Conservation (phyloP, 345 rosid species). For the Linum trigynum region DNA sequence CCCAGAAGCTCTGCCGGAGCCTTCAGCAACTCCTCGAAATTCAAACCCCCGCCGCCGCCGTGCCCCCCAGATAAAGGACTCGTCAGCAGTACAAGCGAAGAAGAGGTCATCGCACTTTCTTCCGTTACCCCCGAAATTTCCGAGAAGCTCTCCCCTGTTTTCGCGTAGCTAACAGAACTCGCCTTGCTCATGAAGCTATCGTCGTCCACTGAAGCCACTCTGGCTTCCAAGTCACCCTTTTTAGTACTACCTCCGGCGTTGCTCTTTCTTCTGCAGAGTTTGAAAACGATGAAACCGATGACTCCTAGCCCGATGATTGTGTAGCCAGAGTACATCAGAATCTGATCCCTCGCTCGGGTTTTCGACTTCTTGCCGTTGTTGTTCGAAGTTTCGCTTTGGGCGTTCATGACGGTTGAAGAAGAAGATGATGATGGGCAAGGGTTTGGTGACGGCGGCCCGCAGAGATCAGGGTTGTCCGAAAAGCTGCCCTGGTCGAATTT, state of each 20-base stretch:
- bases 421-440: conserved; percentile 12
- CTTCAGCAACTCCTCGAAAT: conserved; percentile 41
- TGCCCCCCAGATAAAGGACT: conserved; percentile 24
- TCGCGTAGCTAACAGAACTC: conserved; percentile 10
- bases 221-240: conserved; percentile 15
- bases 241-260: background rate
- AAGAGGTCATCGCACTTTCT: conserved; percentile 24
- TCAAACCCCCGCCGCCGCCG: conserved; percentile 18
- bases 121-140: conserved; percentile 18
- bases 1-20: conserved; percentile 64
- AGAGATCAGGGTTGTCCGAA: conserved; percentile 32
- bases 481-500: conserved; percentile 23
- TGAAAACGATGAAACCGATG: conserved; percentile 14
- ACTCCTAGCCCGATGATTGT: conserved; percentile 22
- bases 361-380: conserved; percentile 8
- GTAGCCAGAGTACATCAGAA: conserved; percentile 41
- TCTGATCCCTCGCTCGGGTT: conserved; percentile 15
- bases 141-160: conserved; percentile 17
- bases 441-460: conserved; percentile 29
- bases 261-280: conserved; percentile 18
- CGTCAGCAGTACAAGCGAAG: conserved; percentile 37
- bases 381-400: background rate
- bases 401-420: background rate
- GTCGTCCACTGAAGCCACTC: conserved; percentile 24
- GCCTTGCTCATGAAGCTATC: conserved; percentile 11